Conservation (phyloP, 495 filamentous ascomycete genomes). For the Aspergillus homomorphus region DNA sequence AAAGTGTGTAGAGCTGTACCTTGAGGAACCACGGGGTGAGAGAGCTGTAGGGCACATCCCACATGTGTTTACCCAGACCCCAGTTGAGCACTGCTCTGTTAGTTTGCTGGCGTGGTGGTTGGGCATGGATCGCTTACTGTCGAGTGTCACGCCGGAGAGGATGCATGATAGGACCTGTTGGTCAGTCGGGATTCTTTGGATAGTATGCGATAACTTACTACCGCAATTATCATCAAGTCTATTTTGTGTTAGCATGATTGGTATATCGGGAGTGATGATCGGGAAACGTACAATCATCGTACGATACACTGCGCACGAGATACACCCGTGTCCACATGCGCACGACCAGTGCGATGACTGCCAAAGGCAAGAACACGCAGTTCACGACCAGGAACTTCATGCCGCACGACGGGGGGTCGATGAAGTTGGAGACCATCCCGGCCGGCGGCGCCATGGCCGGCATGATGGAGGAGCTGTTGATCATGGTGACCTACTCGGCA, state of each 20-base stretch:
- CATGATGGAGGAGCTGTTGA: conserved; percentile 14
- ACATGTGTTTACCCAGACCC: conserved; percentile 15
- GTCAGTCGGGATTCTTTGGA: conserved; percentile 4
- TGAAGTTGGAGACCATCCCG: conserved; percentile 34
- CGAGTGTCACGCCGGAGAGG: conserved; percentile 27
- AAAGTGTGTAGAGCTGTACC: neutral
- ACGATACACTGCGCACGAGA: conserved; percentile 34
- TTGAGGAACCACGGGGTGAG: conserved; percentile 16
- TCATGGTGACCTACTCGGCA: conserved; percentile 14
- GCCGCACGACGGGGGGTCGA: conserved; percentile 23
- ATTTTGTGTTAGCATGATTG: conserved; percentile 1
- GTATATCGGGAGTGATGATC: neutral
- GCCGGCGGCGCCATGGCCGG: conserved; percentile 33
- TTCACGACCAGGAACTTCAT: conserved; percentile 27
- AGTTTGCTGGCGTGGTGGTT: neutral
- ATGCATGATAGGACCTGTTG: conserved; percentile 23
- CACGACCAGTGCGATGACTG: conserved; percentile 27
- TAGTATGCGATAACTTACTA: conserved; percentile 22
- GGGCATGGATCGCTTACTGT: conserved; percentile 18
- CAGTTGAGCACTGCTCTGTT: conserved; percentile 16
- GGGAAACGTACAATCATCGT: conserved; percentile 38
- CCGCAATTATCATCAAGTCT: conserved; percentile 32
- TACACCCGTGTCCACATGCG: conserved; percentile 36
- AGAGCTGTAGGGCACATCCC: conserved; percentile 11
- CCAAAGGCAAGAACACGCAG: conserved; percentile 30